Base-by-base conservation (phyloP, 352 stramenopile genomes). In the Phytophthora meadii region DNA sequence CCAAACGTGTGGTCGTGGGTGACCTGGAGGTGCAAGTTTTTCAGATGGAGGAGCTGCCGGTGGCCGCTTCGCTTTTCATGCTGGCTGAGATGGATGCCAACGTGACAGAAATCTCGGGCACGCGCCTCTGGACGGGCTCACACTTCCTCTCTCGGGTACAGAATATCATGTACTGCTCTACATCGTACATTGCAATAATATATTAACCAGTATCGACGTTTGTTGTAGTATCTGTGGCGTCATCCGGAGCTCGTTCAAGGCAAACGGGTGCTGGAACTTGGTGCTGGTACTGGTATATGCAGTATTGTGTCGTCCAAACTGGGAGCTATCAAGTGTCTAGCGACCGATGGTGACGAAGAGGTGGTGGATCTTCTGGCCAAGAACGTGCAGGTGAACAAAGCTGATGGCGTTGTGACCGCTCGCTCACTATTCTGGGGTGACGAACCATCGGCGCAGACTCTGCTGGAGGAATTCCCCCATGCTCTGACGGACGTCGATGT, bases 41-140 rank as follows among this genome's bases (percentile, higher is more conserved):
- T 19, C 79, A 88, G 62, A 88, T 88, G 79, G 74, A 84, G 53
- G 79, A 88, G 68, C 74, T 88, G 17, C 68, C 77, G 2, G 65
- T 88, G 17, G 77, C 77, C 19, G 77, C 70, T 25, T 83, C 75
- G 48, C 75, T 88, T 54, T 84, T 84, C 47, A 88, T 88, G 79
- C 58, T 88, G 30, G 72, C 79, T 9, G 79, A 88, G 59, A 88
- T 88, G 79, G 63, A 82, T 51, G 75, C 74, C 47, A 85, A 85
- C 41, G 66, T 73, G 55, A 77, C 72, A 36, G 86, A 94, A 67
- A 94, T 94, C 60, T 91, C 81, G 51, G 86, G 86, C 50, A 85
- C 83, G 61, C 79, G 86, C 40, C 76, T 91, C 41, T 94, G 86
- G 86, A 84, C 87, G 22, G 86, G 86, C 28, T 89, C 77, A 15